Conservation (phyloP, 371 early-diverging fungal species). For the Mortierella sp. region DNA sequence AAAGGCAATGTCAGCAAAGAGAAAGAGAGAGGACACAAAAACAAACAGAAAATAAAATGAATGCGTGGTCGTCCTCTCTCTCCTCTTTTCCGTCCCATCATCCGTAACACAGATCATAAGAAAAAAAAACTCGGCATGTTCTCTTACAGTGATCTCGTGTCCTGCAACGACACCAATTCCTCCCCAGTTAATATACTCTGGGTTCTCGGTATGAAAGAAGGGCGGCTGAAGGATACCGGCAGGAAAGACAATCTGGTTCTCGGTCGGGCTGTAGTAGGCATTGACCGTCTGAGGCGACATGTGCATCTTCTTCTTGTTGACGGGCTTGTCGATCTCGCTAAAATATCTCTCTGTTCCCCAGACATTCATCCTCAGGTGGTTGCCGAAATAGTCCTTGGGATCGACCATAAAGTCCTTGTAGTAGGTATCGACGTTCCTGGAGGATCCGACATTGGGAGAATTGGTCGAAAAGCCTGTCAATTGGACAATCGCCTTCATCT, state of each 20-base stretch:
- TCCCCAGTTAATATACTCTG: slow-evolving; percentile 72
- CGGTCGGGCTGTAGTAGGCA: slow-evolving; percentile 69
- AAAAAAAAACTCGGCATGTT: not conserved
- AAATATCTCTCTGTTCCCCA: slow-evolving; percentile 47
- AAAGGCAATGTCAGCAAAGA: not conserved
- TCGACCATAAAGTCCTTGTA: slow-evolving; percentile 60
- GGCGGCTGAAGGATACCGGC: slow-evolving; percentile 72
- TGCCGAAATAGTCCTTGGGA: slow-evolving; percentile 60
- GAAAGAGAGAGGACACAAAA: not conserved
- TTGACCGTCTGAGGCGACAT: slow-evolving; percentile 76
- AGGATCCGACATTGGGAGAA: slow-evolving; percentile 64
- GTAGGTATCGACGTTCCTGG: slow-evolving; percentile 61
- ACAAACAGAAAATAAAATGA: not conserved
- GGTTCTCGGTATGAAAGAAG: slow-evolving; percentile 62
- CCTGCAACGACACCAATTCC: slow-evolving; percentile 73
- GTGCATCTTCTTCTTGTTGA: slow-evolving; percentile 63
- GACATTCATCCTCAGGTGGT: slow-evolving; percentile 50
- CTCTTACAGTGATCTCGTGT: slow-evolving; percentile 72
- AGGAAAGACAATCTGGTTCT: slow-evolving; percentile 74
- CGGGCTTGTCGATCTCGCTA: slow-evolving; percentile 45
- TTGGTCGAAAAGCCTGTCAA: slow-evolving; percentile 67
- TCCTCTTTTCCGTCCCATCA: not conserved
- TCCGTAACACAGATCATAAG: not conserved
- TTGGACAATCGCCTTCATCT: slow-evolving; percentile 60
- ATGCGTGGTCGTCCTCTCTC: not conserved